A percentile compares a stretch with the other conserved stretches of the same genome.
phyloP scores from a whole-genome alignment of 163 green algal genomes.

The Scenedesmus sp. region DNA sequence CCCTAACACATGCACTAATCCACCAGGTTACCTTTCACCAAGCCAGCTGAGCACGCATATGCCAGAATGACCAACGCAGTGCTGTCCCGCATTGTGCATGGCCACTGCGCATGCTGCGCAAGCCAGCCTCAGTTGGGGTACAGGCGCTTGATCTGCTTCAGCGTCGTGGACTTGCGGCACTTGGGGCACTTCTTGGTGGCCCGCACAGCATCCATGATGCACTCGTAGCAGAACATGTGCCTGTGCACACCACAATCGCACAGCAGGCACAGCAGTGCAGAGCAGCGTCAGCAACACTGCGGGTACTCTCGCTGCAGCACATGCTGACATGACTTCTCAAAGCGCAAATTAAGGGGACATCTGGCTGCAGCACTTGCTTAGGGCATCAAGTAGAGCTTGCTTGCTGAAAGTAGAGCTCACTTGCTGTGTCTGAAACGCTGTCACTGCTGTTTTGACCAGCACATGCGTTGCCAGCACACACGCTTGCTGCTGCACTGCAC shows the following conservation, averaged over 20 bases:
- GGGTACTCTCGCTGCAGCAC: neutral
- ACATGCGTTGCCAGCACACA: neutral
- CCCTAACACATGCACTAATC: no score
- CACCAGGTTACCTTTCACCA: no score
- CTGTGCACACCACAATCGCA: constrained; percentile 21
- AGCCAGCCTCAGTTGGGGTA: constrained; percentile 24
- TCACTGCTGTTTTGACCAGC: neutral
- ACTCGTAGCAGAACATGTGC: constrained; percentile 67
- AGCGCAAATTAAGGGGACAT: neutral
- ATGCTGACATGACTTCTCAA: neutral
- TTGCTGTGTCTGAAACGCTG: neutral
- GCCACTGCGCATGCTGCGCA: neutral
- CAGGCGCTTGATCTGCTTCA: constrained; percentile 54
- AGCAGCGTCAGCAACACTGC: neutral
- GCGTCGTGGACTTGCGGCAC: constrained; percentile 56
- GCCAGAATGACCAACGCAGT: neutral
- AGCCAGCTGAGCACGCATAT: no score
- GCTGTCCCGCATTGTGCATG: neutral
- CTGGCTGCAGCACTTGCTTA: no score
- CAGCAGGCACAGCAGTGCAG: neutral
- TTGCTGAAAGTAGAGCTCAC: no score
- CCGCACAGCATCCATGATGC: constrained; percentile 52
- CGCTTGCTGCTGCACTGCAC: neutral
- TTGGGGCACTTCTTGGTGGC: constrained; percentile 64
- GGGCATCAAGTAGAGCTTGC: no score